Evolutionary conservation across 2,329 filamentous ascomycete species (phyloP).

Genomic region (Calonectria crousiana): DNA sequence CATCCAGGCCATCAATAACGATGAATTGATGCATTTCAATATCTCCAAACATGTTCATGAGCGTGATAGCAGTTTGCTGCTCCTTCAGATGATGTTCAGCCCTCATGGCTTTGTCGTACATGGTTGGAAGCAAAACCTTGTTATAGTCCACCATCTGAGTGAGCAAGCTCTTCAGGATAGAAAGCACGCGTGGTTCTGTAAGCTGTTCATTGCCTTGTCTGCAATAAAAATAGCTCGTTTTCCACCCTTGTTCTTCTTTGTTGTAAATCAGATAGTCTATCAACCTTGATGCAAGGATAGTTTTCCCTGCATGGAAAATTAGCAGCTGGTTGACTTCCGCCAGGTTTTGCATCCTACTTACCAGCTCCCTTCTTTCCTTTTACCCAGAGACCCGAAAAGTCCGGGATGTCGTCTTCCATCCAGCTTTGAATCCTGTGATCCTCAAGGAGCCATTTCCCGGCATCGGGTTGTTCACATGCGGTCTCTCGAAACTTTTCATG

Average conservation of each 20-base stretch:
- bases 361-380: constrained; percentile 28
- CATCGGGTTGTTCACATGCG: background rate
- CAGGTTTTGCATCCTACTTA: background rate
- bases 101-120: constrained; percentile 3
- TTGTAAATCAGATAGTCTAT: constrained; percentile 43
- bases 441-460: constrained; percentile 18
- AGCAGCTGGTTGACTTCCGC: background rate
- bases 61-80: constrained; percentile 35
- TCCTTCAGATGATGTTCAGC: constrained; percentile 10
- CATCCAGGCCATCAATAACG: constrained; percentile 60
- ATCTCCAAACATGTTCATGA: constrained; percentile 49
- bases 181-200: background rate
- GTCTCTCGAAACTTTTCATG: background rate
- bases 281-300: constrained; percentile 54
- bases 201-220: constrained; percentile 43
- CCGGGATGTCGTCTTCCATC: constrained; percentile 13
- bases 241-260: background rate
- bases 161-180: constrained; percentile 14
- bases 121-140: background rate
- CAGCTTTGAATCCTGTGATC: constrained; percentile 1
- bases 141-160: constrained; percentile 7
- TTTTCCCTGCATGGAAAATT: constrained; percentile 50
- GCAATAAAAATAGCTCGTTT: constrained; percentile 56
- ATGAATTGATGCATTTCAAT: constrained; percentile 48
- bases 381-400: constrained; percentile 19